Evolutionary conservation across 371 early-diverging fungal genomes (phyloP), one percentile per base, ranked within the genome.

Genomic region (Mucor indicus): DNA sequence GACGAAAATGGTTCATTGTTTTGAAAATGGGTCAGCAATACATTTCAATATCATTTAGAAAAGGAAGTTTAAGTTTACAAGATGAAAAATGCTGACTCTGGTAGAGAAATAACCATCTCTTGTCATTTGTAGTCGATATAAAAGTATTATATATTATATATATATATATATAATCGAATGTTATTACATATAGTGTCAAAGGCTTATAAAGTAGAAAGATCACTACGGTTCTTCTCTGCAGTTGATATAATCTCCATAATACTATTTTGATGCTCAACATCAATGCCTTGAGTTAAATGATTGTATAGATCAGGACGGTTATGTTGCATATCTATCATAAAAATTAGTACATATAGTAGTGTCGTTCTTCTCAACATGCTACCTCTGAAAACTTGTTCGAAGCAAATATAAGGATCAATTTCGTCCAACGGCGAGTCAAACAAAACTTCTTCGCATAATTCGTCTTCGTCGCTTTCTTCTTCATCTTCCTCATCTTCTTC

Each of bases 391-490:
- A 63, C 65, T 39, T 79, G 75, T 12, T 83, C 80, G 65, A 95
- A 89, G 48, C 75, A 74, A 20, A 84, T 55, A 67, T 91, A 92
- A 4, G 89, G 85, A 57, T 95, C 86, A 36, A 96, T 64, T 31
- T 79, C 69, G 56, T 96, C 96, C 50, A 95, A 69, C 12, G 93
- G 92, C 1, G 92, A 89, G 53, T 87, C 87, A 49, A 87, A 87
- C 44, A 81, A 57, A 11, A 86, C 66, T 51, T 91, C 92, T 66
- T 92, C 92, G 30, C 83, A 79, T 30, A 91, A 75, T 20, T 81
- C 79, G 16, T 83, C 85, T 13, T 84, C 76, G 15, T 79, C 65
- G 15, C 76, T 84, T 16, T 83, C 82, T 15, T 83, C 84, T 4
- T 81, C 79, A 32, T 41, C 91, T 60, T 92, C 92, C 20, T 84